Percentiles rank a stretch among this genome's conserved stretches.
Evolutionary conservation across 805 yeast genomes (phyloP).

Genomic region (Cyberlindnera suaveolens): DNA sequence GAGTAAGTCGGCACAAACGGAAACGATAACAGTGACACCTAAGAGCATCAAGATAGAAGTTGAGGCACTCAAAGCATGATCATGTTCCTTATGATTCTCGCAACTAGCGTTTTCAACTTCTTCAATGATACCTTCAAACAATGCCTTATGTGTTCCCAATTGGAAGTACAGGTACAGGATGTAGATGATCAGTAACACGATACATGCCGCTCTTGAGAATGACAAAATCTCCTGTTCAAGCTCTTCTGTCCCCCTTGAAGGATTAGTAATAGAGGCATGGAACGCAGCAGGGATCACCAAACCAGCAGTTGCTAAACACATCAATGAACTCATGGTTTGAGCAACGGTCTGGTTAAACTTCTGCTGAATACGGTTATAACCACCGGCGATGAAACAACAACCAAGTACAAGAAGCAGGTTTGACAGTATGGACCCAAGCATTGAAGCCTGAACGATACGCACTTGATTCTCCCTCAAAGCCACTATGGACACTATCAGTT

Average conservation of each 20-base stretch:
- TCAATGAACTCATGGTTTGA: conserved; percentile 91
- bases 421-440: conserved; percentile 91
- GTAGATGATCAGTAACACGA: conserved; percentile 73
- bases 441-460: conserved; percentile 92
- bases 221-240: conserved; percentile 47
- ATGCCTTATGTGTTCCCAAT: conserved; percentile 72
- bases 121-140: conserved; percentile 56
- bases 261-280: conserved; percentile 62
- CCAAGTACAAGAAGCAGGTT: conserved; percentile 87
- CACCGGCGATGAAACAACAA: conserved; percentile 93
- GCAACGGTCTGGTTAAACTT: conserved; percentile 94
- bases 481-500: conserved; percentile 87
- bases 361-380: conserved; percentile 80
- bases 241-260: conserved; percentile 26
- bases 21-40: conserved; percentile 68
- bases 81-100: conserved; percentile 17
- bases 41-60: conserved; percentile 52
- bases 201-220: conserved; percentile 79
- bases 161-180: conserved; percentile 80
- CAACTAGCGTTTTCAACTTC: conserved; percentile 30
- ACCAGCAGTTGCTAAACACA: conserved; percentile 88
- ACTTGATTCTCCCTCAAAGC: conserved; percentile 84
- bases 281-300: conserved; percentile 94
- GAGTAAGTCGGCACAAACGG: conserved; percentile 87
- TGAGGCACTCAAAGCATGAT: conserved; percentile 39